Evolutionary conservation across 106 monocot species (phyloP).

Genomic region (Apostasia ramifera): DNA sequence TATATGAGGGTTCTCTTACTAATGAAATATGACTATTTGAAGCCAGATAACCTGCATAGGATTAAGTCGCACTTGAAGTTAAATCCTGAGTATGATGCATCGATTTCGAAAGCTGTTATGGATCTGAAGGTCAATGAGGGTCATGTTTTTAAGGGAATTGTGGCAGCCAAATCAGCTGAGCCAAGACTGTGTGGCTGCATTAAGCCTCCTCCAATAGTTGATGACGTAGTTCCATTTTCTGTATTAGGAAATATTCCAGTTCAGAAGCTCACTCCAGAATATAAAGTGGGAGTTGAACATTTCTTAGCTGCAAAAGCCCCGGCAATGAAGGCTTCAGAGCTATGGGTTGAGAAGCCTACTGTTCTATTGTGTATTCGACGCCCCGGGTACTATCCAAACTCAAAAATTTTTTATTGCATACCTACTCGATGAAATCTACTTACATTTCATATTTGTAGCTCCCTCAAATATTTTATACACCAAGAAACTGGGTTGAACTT

Average conservation of each 20-base stretch:
- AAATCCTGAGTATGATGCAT: conserved; percentile 9
- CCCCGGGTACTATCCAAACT: conserved; percentile 19
- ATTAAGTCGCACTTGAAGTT: conserved; percentile 5
- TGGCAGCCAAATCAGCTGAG: conserved; percentile 19
- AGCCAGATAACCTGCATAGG: not conserved
- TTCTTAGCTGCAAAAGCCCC: conserved; percentile 16
- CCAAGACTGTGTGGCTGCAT: conserved; percentile 20
- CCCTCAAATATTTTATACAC: too few relatives aligned
- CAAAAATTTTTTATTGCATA: not conserved
- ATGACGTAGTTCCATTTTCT: conserved; percentile 22
- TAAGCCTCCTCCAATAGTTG: conserved; percentile 14
- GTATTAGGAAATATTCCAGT: conserved; percentile 29
- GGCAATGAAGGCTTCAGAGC: conserved; percentile 31
- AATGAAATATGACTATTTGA: not conserved
- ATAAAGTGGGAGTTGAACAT: conserved; percentile 20
- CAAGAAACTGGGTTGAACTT: too few relatives aligned
- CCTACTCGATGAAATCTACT: too few relatives aligned
- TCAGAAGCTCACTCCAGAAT: conserved; percentile 34
- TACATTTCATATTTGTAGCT: too few relatives aligned
- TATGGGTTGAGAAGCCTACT: conserved; percentile 23
- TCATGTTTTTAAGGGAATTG: conserved; percentile 33
- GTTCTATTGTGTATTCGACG: conserved; percentile 29
- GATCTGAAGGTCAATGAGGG: conserved; percentile 21
- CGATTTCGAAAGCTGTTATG: conserved; percentile 8
- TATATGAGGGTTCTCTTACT: too few relatives aligned